Conservation (phyloP, 2,329 filamentous ascomycete genomes). For the Domatiomyces globalis region DNA sequence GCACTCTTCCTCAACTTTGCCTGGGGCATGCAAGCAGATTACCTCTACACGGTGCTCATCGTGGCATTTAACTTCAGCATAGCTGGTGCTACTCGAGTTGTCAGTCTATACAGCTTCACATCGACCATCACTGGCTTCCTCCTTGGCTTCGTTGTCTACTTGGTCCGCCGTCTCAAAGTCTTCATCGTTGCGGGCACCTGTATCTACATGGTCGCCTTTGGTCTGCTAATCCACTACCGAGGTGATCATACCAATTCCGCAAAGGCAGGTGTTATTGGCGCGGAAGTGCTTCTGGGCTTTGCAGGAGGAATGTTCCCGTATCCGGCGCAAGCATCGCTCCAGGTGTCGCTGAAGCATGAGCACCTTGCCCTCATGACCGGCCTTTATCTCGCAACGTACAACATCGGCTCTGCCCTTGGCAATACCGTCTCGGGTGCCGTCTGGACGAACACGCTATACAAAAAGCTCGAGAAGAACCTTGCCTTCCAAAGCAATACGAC, state of each 20-base stretch:
- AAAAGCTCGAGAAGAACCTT: slow-evolving; percentile 27
- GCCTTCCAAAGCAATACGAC: slow-evolving; percentile 26
- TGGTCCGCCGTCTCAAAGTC: slow-evolving; percentile 46
- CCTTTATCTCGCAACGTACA: slow-evolving; percentile 49
- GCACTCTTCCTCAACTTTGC: slow-evolving; percentile 42
- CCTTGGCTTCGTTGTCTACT: slow-evolving; percentile 44
- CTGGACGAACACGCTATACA: slow-evolving; percentile 46
- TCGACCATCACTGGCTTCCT: slow-evolving; percentile 45
- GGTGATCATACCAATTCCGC: slow-evolving; percentile 33
- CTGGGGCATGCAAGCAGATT: slow-evolving; percentile 52
- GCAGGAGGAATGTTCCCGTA: slow-evolving; percentile 50
- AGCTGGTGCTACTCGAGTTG: slow-evolving; percentile 43
- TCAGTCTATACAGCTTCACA: slow-evolving; percentile 43
- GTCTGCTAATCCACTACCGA: slow-evolving; percentile 50
- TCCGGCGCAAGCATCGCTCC: slow-evolving; percentile 37
- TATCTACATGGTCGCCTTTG: slow-evolving; percentile 52
- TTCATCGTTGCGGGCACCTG: slow-evolving; percentile 48
- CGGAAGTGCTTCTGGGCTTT: slow-evolving; percentile 48
- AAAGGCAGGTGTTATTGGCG: slow-evolving; percentile 46
- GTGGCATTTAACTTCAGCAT: slow-evolving; percentile 48
- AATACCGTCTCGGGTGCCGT: slow-evolving; percentile 48
- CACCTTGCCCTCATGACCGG: slow-evolving; percentile 51
- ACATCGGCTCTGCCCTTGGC: slow-evolving; percentile 47
- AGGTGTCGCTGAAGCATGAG: slow-evolving; percentile 35
- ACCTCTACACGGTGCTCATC: slow-evolving; percentile 47